A percentile compares a stretch with the other conserved stretches of the same genome.
Evolutionary conservation across 257 asterid genomes (phyloP).

Genomic region (Anisodus tanguticus): DNA sequence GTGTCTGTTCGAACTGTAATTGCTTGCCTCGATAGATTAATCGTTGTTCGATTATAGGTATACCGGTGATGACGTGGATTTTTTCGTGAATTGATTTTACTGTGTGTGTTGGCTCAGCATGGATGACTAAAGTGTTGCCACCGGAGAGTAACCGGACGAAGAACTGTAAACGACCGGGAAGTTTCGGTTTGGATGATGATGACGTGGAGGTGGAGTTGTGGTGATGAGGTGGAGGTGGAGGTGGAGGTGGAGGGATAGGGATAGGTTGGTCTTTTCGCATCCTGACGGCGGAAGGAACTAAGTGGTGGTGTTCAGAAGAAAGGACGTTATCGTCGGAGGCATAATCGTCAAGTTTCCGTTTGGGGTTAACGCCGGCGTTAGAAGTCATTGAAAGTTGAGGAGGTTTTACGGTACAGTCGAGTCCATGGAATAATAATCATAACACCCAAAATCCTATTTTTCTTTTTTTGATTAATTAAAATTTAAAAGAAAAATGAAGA

Average conservation of each 20-base stretch:
- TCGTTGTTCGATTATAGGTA: constrained; percentile 71
- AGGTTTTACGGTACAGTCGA: background rate
- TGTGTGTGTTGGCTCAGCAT: constrained; percentile 60
- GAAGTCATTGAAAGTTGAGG: constrained; percentile 19
- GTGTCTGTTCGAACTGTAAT: constrained; percentile 71
- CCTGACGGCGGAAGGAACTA: constrained; percentile 34
- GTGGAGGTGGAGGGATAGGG: constrained; percentile 43
- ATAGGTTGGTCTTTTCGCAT: constrained; percentile 68
- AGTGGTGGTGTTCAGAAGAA: constrained; percentile 23
- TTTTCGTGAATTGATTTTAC: constrained; percentile 60
- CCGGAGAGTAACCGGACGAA: constrained; percentile 74
- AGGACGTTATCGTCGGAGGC: constrained; percentile 15
- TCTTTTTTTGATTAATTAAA: background rate
- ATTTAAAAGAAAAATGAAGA: too few relatives aligned
- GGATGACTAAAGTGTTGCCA: constrained; percentile 60
- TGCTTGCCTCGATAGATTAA: constrained; percentile 78
- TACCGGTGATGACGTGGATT: constrained; percentile 55
- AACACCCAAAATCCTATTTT: background rate
- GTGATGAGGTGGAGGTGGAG: too few relatives aligned
- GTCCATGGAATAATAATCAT: constrained; percentile 24
- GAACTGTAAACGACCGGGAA: constrained; percentile 52
- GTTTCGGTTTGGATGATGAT: constrained; percentile 25
- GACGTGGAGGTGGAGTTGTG: constrained; percentile 24
- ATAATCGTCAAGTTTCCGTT: constrained; percentile 79
- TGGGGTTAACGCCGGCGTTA: constrained; percentile 21